These are phyloP conservation scores for Malania oleifera DNA, from an alignment of 164 flowering plant genomes.

Conservation along the genomic window DNA sequence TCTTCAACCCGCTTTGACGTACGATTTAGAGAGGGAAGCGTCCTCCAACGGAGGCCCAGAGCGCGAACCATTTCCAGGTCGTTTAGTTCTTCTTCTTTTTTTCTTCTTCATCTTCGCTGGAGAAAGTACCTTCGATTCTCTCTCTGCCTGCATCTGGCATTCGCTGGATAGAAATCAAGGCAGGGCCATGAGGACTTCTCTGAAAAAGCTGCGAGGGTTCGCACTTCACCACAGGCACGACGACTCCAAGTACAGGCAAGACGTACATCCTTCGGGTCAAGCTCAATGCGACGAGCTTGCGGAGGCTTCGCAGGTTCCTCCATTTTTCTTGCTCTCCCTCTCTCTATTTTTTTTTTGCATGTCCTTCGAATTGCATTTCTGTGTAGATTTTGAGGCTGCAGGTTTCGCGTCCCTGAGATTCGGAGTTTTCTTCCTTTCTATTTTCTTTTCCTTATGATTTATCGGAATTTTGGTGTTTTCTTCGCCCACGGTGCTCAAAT, in stretches of 20 bases:
- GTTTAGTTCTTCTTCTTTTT: not conserved
- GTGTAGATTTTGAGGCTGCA: too few relatives aligned
- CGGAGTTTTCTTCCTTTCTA: too few relatives aligned
- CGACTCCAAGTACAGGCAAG: slow-evolving; percentile 12
- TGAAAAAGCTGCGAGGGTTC: slow-evolving; percentile 34
- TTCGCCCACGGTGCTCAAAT: not conserved
- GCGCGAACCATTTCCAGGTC: not conserved
- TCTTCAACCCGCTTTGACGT: not conserved
- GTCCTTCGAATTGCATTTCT: too few relatives aligned
- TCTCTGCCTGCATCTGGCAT: not conserved
- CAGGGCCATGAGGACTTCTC: slow-evolving; percentile 34
- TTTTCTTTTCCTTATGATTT: not conserved
- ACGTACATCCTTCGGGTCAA: slow-evolving; percentile 23
- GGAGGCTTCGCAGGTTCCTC: slow-evolving; percentile 36
- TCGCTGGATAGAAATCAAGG: not conserved
- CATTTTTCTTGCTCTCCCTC: not conserved
- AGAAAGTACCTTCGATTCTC: too few relatives aligned
- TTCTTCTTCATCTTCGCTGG: not conserved
- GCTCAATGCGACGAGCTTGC: slow-evolving; percentile 42
- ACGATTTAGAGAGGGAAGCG: not conserved
- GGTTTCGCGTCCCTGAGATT: too few relatives aligned
- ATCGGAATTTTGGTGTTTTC: not conserved
- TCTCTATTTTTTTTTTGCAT: too few relatives aligned
- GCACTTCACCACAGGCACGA: slow-evolving; percentile 21
- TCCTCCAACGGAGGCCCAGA: not conserved